Base-by-base conservation (phyloP, 2,329 filamentous ascomycete species). In the Boeremia lycopersici region DNA sequence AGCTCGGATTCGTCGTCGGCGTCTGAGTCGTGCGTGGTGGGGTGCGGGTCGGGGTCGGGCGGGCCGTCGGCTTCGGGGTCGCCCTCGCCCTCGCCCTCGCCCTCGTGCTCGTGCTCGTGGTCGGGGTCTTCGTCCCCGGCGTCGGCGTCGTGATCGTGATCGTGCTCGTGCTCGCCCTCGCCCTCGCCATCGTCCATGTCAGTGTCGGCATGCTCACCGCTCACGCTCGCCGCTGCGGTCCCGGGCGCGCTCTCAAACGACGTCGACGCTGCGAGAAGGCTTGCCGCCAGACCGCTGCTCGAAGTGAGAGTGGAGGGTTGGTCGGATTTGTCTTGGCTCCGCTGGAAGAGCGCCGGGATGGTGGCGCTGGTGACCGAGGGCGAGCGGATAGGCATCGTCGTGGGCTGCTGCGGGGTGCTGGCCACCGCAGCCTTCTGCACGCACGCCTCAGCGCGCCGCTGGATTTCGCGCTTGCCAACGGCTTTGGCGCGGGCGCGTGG, bases 401-500 rank as follows among this genome's bases (percentile, higher is more conserved):
- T 65, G n/a, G 63, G 41, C n/a, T 62, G 29, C 1, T 64, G 61
- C 60, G 77, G 65, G 44, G 67, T 64, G 26, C 68, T 67, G 33
- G 69, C 68, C n/a, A 41, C 31, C 25, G 41, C 46, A 23, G 71
- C 68, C 59, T 76, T 79, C 57, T 73, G 69, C 2, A 81, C 78
- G 55, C 84, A 84, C 0, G 81, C 79, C 68, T 88, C 85, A 8
- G 85, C 84, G 59, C 80, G 80, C 39, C 81, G 80, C 55, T 84
- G 80, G 25, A 87, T 79, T 59, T 87, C 85, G 12, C 84, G 77
- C 26, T 84, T 78, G 6, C 84, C 83, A 6, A 87, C 83, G 6
- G 84, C 82, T 64, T 86, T 85, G 17, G 82, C 80, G 51, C 83
- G 74, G 9, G 69, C 50, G 48, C 66, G 63, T 36, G 60, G 50